Evolutionary conservation across 495 filamentous ascomycete genomes (phyloP).

Genomic region (Penicillium arizonense): DNA sequence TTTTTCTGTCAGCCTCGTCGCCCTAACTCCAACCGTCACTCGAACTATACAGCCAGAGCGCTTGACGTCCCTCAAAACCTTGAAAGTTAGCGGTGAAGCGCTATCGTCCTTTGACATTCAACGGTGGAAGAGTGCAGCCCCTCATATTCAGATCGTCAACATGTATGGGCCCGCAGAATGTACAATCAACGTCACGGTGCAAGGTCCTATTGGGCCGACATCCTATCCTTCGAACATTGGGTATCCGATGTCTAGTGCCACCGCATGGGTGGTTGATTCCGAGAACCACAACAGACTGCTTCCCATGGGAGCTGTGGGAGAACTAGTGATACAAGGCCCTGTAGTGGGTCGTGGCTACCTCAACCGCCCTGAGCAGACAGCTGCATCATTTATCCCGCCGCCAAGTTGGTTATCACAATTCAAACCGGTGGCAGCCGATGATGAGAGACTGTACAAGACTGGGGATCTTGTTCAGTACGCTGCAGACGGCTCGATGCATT

Average conservation of each 20-base stretch:
- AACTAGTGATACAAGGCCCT: slow-evolving; percentile 45
- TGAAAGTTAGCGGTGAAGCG: not conserved
- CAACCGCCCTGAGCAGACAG: slow-evolving; percentile 33
- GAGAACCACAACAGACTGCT: slow-evolving; percentile 27
- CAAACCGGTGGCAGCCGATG: not conserved
- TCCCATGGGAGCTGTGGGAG: slow-evolving; percentile 45
- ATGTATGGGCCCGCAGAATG: not conserved
- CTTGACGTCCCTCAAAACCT: not conserved
- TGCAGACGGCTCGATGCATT: slow-evolving; percentile 1
- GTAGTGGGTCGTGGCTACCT: slow-evolving; percentile 43
- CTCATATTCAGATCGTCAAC: not conserved
- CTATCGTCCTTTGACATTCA: not conserved
- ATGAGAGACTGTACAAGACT: slow-evolving; percentile 8
- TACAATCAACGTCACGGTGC: not conserved
- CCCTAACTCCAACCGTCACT: not conserved
- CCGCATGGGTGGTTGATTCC: slow-evolving; percentile 40
- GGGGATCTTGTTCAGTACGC: slow-evolving; percentile 10
- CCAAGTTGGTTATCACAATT: not conserved
- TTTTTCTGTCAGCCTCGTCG: not conserved
- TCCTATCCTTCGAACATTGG: slow-evolving; percentile 7
- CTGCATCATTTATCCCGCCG: slow-evolving; percentile 29
- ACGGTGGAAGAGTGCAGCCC: not conserved
- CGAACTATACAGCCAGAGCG: not conserved
- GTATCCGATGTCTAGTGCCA: not conserved
- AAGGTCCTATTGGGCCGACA: slow-evolving; percentile 6